Evolutionary conservation across 495 filamentous ascomycete species (phyloP), one percentile per base, ranked within the genome.

Genomic region (Penicillium dipodomyicola): DNA sequence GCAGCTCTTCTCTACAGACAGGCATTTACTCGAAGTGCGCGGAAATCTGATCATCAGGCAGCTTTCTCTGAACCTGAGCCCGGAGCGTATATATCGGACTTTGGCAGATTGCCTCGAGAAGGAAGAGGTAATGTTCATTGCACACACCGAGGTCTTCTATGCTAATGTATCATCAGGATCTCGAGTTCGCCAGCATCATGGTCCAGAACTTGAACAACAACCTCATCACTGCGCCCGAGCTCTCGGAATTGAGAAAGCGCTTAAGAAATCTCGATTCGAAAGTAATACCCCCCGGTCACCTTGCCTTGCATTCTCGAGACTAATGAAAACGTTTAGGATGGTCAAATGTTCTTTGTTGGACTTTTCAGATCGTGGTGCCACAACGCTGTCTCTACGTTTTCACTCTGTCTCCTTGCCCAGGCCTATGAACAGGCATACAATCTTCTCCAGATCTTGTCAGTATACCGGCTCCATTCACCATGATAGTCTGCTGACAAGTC

Each of bases 181-280:
- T 97, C 32, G 95, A 97, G 68, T 99, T 99, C 71, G 92, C 95
- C 17, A 96, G 92, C 61, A 99, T 97, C 63, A 99, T 99, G 95
- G 91, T 99, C 25, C 95, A 97, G 66, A 97, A 97, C 69, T 79
- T 99, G 43, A 99, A 99, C 73, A 99, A 99, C 65, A 99, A 97
- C 61, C 82, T 99, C 19, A 97, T 97, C 61, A 99, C 95, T 11
- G 95, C 95, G 0, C 95, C 95, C 0, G 92, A 99, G 67, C 79
- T 99, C 32, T 85, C 90, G 0, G 95, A 96, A 49, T 77, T 99
- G 43, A 82, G 95, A 44, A 96, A 96, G 69, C 80, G 94, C 19
- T 78, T 99, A 46, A 82, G 93, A 27, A 97, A 94, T 67, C 78
- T 96, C 11, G 94, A 97, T 68, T 89, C 89, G 0, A 89, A 85